These are phyloP conservation scores for Boletellus emodensis DNA, from an alignment of 768 basidiomycete genomes.

Conservation along the genomic window DNA sequence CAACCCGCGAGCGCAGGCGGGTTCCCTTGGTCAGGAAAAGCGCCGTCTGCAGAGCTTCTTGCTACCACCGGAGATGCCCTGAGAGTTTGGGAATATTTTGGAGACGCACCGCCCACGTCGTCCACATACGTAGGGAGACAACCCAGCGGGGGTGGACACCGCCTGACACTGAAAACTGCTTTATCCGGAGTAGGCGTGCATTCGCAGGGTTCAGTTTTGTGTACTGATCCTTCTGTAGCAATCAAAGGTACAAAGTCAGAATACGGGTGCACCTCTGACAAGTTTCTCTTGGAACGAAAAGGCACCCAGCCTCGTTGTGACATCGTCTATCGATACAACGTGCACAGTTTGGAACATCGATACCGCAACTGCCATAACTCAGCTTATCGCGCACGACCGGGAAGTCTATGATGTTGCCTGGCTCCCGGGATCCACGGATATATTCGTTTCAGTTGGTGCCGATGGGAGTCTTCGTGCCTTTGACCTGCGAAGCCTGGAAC, in stretches of 20 bases:
- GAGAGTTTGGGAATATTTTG: slow-evolving; percentile 84
- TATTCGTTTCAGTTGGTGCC: slow-evolving; percentile 97
- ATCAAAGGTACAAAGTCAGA: slow-evolving; percentile 85
- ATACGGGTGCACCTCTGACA: slow-evolving; percentile 85
- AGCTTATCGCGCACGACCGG: slow-evolving; percentile 94
- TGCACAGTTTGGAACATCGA: slow-evolving; percentile 99
- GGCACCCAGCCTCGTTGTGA: slow-evolving; percentile 86
- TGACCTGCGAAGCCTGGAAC: slow-evolving; percentile 93
- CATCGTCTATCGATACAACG: slow-evolving; percentile 97
- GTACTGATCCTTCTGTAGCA: slow-evolving; percentile 43
- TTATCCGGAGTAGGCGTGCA: slow-evolving; percentile 67
- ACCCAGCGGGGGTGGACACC: slow-evolving; percentile 53
- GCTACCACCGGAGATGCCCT: slow-evolving; percentile 94
- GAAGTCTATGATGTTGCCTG: slow-evolving; percentile 99
- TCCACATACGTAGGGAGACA: slow-evolving; percentile 72
- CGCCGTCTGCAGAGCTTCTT: slow-evolving; percentile 68
- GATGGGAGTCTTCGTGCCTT: slow-evolving; percentile 96
- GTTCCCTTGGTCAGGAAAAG: slow-evolving; percentile 67
- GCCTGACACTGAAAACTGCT: slow-evolving; percentile 68
- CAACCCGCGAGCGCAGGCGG: slow-evolving; percentile 71
- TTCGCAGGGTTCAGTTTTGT: slow-evolving; percentile 1
- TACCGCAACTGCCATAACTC: slow-evolving; percentile 88
- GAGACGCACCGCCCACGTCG: slow-evolving; percentile 54
- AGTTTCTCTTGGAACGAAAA: slow-evolving; percentile 98
- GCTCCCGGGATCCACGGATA: slow-evolving; percentile 92